phyloP scores from a whole-genome alignment of 495 filamentous ascomycete species.

The Penicillium parvum region DNA sequence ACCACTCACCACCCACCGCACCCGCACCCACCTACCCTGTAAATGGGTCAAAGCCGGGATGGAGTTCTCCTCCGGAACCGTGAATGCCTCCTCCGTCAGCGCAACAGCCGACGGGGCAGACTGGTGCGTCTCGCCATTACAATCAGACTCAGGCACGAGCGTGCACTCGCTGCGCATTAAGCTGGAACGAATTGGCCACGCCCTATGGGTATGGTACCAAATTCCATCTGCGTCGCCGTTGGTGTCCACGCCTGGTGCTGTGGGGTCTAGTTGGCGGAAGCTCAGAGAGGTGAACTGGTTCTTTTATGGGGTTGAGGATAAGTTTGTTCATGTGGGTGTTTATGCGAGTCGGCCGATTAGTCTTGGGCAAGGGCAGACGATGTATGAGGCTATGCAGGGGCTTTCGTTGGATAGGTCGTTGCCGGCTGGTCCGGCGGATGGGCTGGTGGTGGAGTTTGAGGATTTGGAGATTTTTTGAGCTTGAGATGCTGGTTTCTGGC shows the following conservation, averaged over 20 bases:
- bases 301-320: constrained; percentile 58
- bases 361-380: constrained; percentile 27
- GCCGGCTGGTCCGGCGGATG: constrained; percentile 28
- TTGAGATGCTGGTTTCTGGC: constrained; percentile 1
- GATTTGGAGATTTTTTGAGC: constrained; percentile 52
- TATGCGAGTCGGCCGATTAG: constrained; percentile 52
- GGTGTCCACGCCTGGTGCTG: constrained; percentile 33
- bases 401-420: constrained; percentile 21
- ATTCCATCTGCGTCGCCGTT: constrained; percentile 35
- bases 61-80: constrained; percentile 49
- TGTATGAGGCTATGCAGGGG: constrained; percentile 47
- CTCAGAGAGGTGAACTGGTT: constrained; percentile 57
- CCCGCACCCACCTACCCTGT: constrained; percentile 25
- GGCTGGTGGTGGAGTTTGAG: constrained; percentile 54
- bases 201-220: constrained; percentile 57
- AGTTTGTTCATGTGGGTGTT: constrained; percentile 52
- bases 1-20: constrained; percentile 10
- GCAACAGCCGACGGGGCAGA: constrained; percentile 55
- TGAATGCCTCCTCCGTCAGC: constrained; percentile 52
- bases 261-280: constrained; percentile 52
- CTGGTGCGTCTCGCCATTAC: constrained; percentile 46
- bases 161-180: constrained; percentile 51
- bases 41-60: constrained; percentile 61
- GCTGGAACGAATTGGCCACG: constrained; percentile 53
- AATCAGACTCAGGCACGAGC: constrained; percentile 15